Percentiles rank a stretch among this genome's conserved stretches.
Conservation (phyloP, 148 eudicot species). For the Vaccinium darrowii region DNA sequence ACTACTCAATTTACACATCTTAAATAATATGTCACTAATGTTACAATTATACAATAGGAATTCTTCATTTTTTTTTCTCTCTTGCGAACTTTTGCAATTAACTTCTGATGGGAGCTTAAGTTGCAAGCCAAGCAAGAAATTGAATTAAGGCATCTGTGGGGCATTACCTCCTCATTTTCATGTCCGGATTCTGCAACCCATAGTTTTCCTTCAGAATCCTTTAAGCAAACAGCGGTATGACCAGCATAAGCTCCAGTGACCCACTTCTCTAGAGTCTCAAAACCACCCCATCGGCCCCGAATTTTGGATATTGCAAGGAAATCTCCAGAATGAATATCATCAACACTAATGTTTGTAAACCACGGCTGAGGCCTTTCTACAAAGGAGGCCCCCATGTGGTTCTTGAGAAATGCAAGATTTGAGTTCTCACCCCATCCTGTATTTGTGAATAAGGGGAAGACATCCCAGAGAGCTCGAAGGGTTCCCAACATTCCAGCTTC, state of each 20-base stretch:
- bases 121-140: background rate
- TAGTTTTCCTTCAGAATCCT: conserved; percentile 82
- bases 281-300: conserved; percentile 95
- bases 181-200: conserved; percentile 99
- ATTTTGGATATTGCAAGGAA: conserved; percentile 91
- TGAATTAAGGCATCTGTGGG: background rate
- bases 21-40: background rate
- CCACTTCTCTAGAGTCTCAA: conserved; percentile 99
- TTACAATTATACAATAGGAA: background rate
- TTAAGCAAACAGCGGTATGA: conserved; percentile 86
- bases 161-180: conserved; percentile 77
- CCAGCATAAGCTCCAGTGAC: conserved; percentile 96
- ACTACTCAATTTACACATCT: background rate
- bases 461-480: conserved; percentile 80
- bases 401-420: conserved; percentile 74
- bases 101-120: background rate
- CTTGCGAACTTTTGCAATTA: background rate
- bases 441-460: conserved; percentile 81
- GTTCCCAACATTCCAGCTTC: conserved; percentile 97
- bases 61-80: background rate
- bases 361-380: conserved; percentile 86
- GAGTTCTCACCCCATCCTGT: conserved; percentile 90
- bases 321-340: conserved; percentile 92
- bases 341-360: conserved; percentile 67
- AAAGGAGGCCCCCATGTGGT: conserved; percentile 85